A percentile compares a stretch with the other conserved stretches of the same genome.
Conservation (phyloP, 371 early-diverging fungal species). For the Mortierella sp. region DNA sequence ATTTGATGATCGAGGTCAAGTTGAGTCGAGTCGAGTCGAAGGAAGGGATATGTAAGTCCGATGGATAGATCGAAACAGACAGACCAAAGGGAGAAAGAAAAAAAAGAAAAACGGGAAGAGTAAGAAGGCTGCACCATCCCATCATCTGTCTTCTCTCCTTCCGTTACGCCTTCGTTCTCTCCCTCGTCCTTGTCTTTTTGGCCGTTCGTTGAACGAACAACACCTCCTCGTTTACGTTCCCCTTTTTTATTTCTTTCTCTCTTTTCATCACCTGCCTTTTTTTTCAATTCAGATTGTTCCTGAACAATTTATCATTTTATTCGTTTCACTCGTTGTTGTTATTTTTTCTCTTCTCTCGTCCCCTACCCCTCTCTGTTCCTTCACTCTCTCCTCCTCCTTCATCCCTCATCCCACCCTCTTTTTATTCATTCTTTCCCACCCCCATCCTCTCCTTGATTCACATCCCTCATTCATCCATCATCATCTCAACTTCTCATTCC, state of each 20-base stretch:
- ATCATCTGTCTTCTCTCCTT: neutral
- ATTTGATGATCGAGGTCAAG: neutral
- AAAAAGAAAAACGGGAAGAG: neutral
- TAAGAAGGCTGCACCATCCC: neutral
- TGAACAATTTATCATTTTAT: conserved; percentile 11
- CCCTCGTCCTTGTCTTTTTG: neutral
- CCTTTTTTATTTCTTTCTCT: neutral
- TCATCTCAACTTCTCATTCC: no score
- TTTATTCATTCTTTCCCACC: conserved; percentile 8
- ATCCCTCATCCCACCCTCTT: neutral
- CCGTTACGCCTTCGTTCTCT: neutral
- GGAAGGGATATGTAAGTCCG: neutral
- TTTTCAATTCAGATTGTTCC: neutral
- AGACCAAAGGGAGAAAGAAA: neutral
- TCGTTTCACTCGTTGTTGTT: neutral
- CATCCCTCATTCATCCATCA: no score
- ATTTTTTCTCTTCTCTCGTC: neutral
- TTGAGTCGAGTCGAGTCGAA: neutral
- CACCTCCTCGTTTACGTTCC: no score
- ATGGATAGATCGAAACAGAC: neutral
- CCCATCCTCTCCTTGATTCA: no score
- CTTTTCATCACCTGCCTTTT: neutral
- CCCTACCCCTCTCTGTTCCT: neutral
- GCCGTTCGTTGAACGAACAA: conserved; percentile 1
- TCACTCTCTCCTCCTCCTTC: neutral